These are phyloP conservation scores for Tetrahymena thermophila DNA, from an alignment of 73 alveolate species.

Conservation along the genomic window DNA sequence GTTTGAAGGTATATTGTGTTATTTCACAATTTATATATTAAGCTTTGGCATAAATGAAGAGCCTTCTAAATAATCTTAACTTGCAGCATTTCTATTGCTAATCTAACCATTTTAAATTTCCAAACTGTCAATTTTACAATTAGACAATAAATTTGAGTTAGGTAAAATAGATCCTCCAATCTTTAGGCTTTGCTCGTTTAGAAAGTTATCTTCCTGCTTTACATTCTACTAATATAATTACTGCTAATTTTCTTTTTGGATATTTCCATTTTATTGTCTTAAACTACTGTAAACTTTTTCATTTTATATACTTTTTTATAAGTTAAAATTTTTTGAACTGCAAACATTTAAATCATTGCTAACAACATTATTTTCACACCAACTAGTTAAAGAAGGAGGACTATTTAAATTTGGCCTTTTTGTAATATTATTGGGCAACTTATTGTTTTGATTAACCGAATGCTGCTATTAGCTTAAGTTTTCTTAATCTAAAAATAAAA, in stretches of 20 bases:
- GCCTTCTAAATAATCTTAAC: neutral
- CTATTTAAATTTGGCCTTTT: neutral
- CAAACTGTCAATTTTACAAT: neutral
- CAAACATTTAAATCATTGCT: neutral
- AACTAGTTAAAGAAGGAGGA: neutral
- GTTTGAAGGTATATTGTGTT: neutral
- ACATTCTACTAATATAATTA: neutral
- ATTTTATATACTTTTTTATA: neutral
- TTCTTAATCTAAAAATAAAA: neutral
- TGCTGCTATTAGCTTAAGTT: neutral
- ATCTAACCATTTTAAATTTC: neutral
- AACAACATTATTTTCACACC: neutral
- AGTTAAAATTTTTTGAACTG: neutral
- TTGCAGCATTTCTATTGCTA: neutral
- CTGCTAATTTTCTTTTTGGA: neutral
- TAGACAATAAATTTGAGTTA: neutral
- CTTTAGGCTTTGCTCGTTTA: neutral
- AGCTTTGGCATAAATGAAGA: neutral
- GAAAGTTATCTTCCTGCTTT: neutral
- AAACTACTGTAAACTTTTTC: neutral
- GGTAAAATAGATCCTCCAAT: neutral
- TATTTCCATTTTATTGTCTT: neutral
- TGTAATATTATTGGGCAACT: neutral
- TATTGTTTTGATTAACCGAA: neutral
- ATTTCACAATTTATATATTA: neutral